Conservation (phyloP, 768 basidiomycete genomes). For the Clathrus columnatus region DNA sequence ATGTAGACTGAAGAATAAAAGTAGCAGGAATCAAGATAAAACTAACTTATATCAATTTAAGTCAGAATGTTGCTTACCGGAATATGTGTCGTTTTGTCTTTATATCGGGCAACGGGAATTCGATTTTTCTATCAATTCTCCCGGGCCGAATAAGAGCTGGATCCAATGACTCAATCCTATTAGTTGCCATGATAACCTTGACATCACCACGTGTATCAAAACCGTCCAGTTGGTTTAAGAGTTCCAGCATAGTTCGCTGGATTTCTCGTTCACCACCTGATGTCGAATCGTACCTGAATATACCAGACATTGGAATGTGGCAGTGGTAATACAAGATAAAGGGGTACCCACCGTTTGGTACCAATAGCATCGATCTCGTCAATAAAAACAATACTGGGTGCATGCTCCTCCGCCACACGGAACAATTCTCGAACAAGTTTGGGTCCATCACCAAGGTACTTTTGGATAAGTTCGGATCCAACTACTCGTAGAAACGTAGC, state of each 20-base stretch:
- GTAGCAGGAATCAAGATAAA: slow-evolving; percentile 7
- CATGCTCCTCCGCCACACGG: slow-evolving; percentile 94
- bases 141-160: slow-evolving; percentile 97
- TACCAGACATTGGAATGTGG: slow-evolving; percentile 11
- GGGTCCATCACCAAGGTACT: slow-evolving; percentile 97
- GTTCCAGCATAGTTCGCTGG: slow-evolving; percentile 97
- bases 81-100: slow-evolving; percentile 99
- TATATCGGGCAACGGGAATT: slow-evolving; percentile 93
- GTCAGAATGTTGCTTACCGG: slow-evolving; percentile 39
- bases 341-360: slow-evolving; percentile 73
- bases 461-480: slow-evolving; percentile 97
- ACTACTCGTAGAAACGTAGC: slow-evolving; percentile 97
- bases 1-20: slow-evolving; percentile 44
- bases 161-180: slow-evolving; percentile 93
- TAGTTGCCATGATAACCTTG: slow-evolving; percentile 99
- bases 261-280: slow-evolving; percentile 99
- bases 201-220: slow-evolving; percentile 99
- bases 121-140: slow-evolving; percentile 97
- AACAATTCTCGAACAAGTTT: slow-evolving; percentile 97
- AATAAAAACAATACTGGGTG: slow-evolving; percentile 98
- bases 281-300: slow-evolving; percentile 93
- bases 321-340: neutral
- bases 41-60: neutral
- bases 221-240: slow-evolving; percentile 98
- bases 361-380: slow-evolving; percentile 99